Conservation (phyloP, 1,139 yeast genomes). For the Magnusiomyces ingens region DNA sequence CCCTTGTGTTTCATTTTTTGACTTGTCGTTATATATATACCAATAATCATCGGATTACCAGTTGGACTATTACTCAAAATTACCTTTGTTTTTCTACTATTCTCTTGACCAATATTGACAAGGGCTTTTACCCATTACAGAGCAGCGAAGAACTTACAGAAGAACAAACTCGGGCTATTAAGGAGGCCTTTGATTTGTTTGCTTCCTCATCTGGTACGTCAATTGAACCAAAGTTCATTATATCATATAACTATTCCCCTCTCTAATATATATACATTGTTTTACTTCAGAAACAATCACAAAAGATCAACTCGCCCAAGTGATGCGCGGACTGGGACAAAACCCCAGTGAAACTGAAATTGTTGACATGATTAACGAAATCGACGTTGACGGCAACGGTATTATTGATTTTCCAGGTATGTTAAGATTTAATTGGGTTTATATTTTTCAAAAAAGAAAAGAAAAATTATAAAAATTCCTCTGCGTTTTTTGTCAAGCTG, state of each 20-base stretch:
- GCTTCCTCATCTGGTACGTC: conserved; percentile 27
- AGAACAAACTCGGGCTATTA: conserved; percentile 92
- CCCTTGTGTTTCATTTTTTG: background rate
- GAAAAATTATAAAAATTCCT: no score
- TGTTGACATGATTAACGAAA: conserved; percentile 76
- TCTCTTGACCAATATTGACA: no score
- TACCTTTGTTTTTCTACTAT: no score
- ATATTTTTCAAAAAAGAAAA: background rate
- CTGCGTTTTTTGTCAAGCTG: background rate
- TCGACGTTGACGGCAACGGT: conserved; percentile 20
- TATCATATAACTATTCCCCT: background rate
- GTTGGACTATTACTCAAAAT: no score
- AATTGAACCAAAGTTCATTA: no score
- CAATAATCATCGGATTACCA: background rate
- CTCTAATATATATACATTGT: background rate
- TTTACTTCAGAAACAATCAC: conserved; percentile 2
- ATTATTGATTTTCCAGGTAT: conserved; percentile 28
- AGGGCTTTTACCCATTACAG: no score
- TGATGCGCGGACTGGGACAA: conserved; percentile 96
- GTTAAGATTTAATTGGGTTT: background rate
- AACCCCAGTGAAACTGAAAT: conserved; percentile 95
- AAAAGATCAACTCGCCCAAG: conserved; percentile 29
- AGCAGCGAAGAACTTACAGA: conserved; percentile 81
- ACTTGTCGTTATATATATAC: background rate
- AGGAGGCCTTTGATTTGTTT: conserved; percentile 92